phyloP scores from a whole-genome alignment of 257 asterid genomes.

The Prunella vulgaris region DNA sequence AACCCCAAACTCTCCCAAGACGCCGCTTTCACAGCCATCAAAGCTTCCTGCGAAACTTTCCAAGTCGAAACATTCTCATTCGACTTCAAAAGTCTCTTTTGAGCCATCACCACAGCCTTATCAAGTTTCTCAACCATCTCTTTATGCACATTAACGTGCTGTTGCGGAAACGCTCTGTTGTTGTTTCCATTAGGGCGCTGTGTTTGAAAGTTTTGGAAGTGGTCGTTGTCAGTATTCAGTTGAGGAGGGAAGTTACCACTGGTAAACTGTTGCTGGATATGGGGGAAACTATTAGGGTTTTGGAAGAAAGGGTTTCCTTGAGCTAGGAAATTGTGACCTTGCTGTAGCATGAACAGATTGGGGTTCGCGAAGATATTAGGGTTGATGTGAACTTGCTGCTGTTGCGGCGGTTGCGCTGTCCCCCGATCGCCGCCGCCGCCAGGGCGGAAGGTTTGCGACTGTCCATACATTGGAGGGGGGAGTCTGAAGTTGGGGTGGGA shows the following conservation, averaged over 20 bases:
- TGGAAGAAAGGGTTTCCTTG: slow-evolving; percentile 33
- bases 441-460: slow-evolving; percentile 20
- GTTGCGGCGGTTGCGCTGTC: slow-evolving; percentile 23
- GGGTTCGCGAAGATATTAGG: slow-evolving; percentile 32
- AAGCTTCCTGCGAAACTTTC: slow-evolving; percentile 82
- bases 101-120: slow-evolving; percentile 53
- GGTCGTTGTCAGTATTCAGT: slow-evolving; percentile 1
- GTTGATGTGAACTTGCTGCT: slow-evolving; percentile 27
- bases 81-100: slow-evolving; percentile 37
- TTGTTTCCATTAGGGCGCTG: slow-evolving; percentile 12
- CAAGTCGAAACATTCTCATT: slow-evolving; percentile 60
- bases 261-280: slow-evolving; percentile 25
- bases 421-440: slow-evolving; percentile 43
- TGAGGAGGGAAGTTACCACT: slow-evolving; percentile 26
- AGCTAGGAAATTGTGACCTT: slow-evolving; percentile 25
- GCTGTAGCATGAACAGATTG: slow-evolving; percentile 24
- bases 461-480: slow-evolving; percentile 27
- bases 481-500: background rate
- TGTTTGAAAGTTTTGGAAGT: slow-evolving; percentile 22
- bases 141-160: slow-evolving; percentile 19
- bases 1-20: slow-evolving; percentile 88
- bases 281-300: slow-evolving; percentile 35
- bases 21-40: slow-evolving; percentile 46
- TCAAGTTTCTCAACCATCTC: slow-evolving; percentile 49
- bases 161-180: slow-evolving; percentile 21